phyloP scores from a whole-genome alignment of 257 asterid genomes.

The Solanum tarijense region DNA sequence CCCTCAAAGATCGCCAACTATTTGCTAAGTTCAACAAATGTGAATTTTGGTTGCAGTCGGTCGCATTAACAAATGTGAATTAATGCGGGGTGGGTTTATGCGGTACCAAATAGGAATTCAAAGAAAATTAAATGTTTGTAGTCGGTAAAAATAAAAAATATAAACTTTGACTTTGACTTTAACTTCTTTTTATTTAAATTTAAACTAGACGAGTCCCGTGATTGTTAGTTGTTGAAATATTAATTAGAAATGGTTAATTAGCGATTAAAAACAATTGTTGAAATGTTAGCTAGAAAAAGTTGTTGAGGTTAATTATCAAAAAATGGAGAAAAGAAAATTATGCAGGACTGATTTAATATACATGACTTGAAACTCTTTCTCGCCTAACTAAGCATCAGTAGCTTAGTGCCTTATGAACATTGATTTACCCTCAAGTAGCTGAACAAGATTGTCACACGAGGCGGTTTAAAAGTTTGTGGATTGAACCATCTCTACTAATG shows the following conservation, averaged over 20 bases:
- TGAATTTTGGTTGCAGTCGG: too few relatives aligned
- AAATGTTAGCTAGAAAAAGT: not conserved
- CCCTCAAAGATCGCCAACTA: too few relatives aligned
- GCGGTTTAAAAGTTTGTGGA: not conserved
- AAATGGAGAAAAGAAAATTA: not conserved
- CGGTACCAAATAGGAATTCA: not conserved
- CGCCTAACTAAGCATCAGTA: not conserved
- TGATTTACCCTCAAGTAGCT: not conserved
- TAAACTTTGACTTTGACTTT: not conserved
- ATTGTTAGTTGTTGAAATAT: not conserved
- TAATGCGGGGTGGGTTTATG: not conserved
- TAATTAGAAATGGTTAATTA: too few relatives aligned
- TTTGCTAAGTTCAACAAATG: too few relatives aligned
- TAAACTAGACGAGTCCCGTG: not conserved
- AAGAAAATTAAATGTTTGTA: not conserved
- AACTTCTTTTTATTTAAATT: too few relatives aligned
- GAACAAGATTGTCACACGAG: not conserved
- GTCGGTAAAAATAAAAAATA: too few relatives aligned
- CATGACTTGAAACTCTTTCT: not conserved
- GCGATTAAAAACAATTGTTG: not conserved
- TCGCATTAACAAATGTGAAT: too few relatives aligned
- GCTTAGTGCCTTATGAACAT: not conserved
- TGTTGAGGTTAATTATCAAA: not conserved
- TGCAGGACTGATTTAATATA: not conserved
- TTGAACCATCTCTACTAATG: not conserved